Conservation (phyloP, 805 yeast genomes). For the Saccharomycopsis capsularis region DNA sequence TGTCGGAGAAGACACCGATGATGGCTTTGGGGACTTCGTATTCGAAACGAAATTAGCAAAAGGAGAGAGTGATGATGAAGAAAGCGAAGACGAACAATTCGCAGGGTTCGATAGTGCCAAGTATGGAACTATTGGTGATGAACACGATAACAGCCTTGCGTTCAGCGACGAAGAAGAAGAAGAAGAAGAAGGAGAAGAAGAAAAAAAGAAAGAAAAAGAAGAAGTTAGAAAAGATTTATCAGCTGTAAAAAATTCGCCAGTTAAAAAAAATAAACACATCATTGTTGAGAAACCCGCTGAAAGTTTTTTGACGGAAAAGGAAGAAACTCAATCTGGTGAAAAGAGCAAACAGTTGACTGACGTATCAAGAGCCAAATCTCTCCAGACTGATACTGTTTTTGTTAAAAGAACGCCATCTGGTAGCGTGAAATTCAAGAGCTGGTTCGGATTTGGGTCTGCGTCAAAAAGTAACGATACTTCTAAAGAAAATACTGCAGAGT, state of each 20-base stretch:
- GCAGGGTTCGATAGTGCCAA: neutral
- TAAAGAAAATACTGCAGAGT: no score
- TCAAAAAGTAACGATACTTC: neutral
- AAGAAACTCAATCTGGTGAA: no score
- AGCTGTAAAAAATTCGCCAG: no score
- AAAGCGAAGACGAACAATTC: neutral
- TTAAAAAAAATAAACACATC: no score
- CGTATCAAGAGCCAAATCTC: no score
- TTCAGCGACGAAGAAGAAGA: neutral
- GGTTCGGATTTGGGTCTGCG: neutral
- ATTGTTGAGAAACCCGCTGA: no score
- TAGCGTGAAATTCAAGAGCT: neutral
- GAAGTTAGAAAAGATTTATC: no score
- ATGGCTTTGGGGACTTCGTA: slow-evolving; percentile 16
- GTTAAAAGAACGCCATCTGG: no score
- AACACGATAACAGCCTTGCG: neutral
- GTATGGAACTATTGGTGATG: slow-evolving; percentile 13
- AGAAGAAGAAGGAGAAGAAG: neutral
- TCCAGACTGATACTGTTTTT: no score
- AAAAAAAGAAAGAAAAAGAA: neutral
- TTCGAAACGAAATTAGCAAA: slow-evolving; percentile 7
- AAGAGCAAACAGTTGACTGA: no score
- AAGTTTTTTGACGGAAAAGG: no score
- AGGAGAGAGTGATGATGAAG: neutral
- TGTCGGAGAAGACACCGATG: slow-evolving; percentile 11